Percentiles rank a stretch among this genome's conserved stretches.
phyloP scores from a whole-genome alignment of 2,329 filamentous ascomycete species.

The Amylocarpus encephaloides region DNA sequence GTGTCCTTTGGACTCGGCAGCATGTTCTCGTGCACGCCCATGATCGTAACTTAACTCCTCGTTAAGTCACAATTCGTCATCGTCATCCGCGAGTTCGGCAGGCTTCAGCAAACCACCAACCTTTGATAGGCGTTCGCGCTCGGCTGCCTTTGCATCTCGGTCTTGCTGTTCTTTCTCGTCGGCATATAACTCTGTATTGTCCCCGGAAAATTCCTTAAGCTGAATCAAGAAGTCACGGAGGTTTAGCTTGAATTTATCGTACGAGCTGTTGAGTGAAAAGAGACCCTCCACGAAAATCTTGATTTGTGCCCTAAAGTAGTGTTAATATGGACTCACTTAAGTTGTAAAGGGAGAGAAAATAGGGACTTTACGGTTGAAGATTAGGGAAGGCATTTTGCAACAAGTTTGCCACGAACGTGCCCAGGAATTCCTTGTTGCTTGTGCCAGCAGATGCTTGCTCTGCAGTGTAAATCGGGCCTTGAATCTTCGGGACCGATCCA shows the following conservation, averaged over 20 bases:
- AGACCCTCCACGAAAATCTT: slow-evolving; percentile 82
- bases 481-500: slow-evolving; percentile 70
- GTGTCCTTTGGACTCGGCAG: slow-evolving; percentile 10
- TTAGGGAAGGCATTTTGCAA: slow-evolving; percentile 90
- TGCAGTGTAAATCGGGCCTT: slow-evolving; percentile 79
- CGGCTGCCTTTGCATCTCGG: slow-evolving; percentile 75
- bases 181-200: slow-evolving; percentile 88
- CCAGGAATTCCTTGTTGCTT: slow-evolving; percentile 83
- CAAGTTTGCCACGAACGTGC: slow-evolving; percentile 77
- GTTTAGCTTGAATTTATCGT: slow-evolving; percentile 92
- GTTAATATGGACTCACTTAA: slow-evolving; percentile 33
- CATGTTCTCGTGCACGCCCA: slow-evolving; percentile 15
- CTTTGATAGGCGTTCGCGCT: slow-evolving; percentile 88
- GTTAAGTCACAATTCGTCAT: slow-evolving; percentile 82
- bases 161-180: slow-evolving; percentile 94
- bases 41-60: slow-evolving; percentile 59
- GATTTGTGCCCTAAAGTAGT: slow-evolving; percentile 65
- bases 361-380: slow-evolving; percentile 59
- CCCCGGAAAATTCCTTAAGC: slow-evolving; percentile 91
- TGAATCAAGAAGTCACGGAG: slow-evolving; percentile 96
- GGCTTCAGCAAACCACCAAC: slow-evolving; percentile 94
- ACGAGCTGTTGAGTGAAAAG: slow-evolving; percentile 80
- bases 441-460: slow-evolving; percentile 81
- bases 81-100: slow-evolving; percentile 84
- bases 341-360: not conserved